A percentile compares a stretch with the other conserved stretches of the same genome.
These are phyloP conservation scores for Candida succiphila DNA, from an alignment of 805 yeast species.

Conservation along the genomic window DNA sequence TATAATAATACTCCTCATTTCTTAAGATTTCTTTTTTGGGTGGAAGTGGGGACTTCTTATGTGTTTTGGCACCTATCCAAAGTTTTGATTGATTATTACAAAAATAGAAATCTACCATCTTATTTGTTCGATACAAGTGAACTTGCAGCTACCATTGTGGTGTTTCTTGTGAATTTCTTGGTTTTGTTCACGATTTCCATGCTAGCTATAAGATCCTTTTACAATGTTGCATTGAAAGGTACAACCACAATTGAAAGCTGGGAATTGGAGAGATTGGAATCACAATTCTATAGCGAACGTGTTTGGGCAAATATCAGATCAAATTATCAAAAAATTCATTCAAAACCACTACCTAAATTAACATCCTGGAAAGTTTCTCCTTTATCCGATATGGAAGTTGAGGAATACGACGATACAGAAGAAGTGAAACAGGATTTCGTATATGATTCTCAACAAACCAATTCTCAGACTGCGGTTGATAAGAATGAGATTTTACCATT, in stretches of 20 bases:
- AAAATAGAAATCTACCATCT: conserved; percentile 40
- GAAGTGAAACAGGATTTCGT: neutral
- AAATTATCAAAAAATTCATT: conserved; percentile 33
- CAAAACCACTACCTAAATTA: conserved; percentile 30
- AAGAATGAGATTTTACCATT: conserved; percentile 13
- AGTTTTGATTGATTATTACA: conserved; percentile 35
- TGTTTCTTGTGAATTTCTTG: conserved; percentile 46
- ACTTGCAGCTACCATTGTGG: conserved; percentile 41
- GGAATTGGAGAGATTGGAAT: conserved; percentile 79
- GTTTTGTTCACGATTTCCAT: conserved; percentile 51
- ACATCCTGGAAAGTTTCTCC: conserved; percentile 31
- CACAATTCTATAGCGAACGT: conserved; percentile 46
- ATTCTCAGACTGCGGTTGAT: neutral
- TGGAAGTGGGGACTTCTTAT: conserved; percentile 38
- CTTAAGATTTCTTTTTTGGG: conserved; percentile 64
- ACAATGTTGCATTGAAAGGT: conserved; percentile 48
- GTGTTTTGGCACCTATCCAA: conserved; percentile 31
- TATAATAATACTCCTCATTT: conserved; percentile 71
- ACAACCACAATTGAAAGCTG: conserved; percentile 87
- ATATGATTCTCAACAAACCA: conserved; percentile 2
- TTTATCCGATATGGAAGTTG: conserved; percentile 1
- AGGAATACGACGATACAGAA: conserved; percentile 1
- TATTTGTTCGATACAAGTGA: conserved; percentile 44
- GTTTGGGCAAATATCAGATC: conserved; percentile 40
- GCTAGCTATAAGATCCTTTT: conserved; percentile 51